Evolutionary conservation across 2,329 filamentous ascomycete species (phyloP), one percentile per base, ranked within the genome.

Genomic region (Botrytis cinerea): DNA sequence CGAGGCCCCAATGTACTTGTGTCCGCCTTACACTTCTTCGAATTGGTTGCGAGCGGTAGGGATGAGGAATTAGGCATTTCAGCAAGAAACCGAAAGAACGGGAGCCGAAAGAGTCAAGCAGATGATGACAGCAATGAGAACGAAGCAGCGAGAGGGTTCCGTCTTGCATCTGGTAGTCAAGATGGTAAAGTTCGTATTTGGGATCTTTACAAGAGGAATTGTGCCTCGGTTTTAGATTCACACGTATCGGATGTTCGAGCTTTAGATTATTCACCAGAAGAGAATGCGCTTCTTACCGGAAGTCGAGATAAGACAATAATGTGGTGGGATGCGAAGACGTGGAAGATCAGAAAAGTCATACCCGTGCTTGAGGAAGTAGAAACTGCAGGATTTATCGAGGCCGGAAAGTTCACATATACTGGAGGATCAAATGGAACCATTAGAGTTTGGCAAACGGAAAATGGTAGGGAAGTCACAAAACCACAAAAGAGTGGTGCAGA

Each of bases 231-330:
- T 28, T 85, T 98, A 46, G 94, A 98, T 75, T 96, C 94, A 0
- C 97, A 99, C 81, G 94, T 97, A 35, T 98, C 96, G 16, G 93
- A 98, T 77, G 93, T 99, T n/a, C 91, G 94, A 77, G 91, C 90
- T 70, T 82, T 99, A 68, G 93, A 96, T 78, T 99, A 93, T 81
- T 96, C 93, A 8, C 82, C 89, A 0, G 84, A 90, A 72, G 89
- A 94, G 79, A 90, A 95, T 79, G 85, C 90, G 8, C 84, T 99
- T 45, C 87, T 99, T 2, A 96, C 94, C 8, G 94, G 90, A 32
- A 93, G 94, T 81, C 89, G 96, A 83, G 96, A 99, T 84, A 97
- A 97, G 84, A 98, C 96, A 0, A 88, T 96, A 72, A 96, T 96
- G 75, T 88, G 97, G 82, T 99, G 96, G 95, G 92, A 97, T 82